Evolutionary conservation across 768 basidiomycete genomes (phyloP).

Genomic region (Amanita exitialis): DNA sequence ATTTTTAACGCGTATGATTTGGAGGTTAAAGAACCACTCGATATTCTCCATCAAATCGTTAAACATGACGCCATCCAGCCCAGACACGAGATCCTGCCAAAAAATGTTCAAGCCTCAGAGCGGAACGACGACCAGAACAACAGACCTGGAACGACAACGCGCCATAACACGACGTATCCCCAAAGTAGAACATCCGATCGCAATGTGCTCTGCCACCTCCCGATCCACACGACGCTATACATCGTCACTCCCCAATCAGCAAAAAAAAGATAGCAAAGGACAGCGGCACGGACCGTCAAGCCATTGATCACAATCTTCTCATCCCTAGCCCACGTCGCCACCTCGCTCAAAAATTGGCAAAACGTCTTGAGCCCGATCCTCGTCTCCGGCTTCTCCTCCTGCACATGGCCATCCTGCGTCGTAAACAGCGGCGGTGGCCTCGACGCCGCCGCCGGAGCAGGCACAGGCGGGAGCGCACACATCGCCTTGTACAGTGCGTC

Average conservation of each 20-base stretch:
- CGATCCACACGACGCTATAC: constrained; percentile 80
- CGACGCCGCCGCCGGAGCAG: constrained; percentile 36
- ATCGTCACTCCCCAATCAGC: constrained; percentile 3
- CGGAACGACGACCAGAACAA: not conserved
- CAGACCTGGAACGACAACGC: constrained; percentile 85
- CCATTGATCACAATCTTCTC: constrained; percentile 91
- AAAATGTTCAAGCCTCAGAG: not conserved
- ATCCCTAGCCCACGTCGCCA: constrained; percentile 92
- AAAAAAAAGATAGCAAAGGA: constrained; percentile 5
- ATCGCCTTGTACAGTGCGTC: constrained; percentile 85
- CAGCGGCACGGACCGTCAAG: constrained; percentile 49
- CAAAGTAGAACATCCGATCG: constrained; percentile 88
- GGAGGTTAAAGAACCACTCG: constrained; percentile 96
- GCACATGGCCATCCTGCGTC: constrained; percentile 36
- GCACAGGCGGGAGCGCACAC: constrained; percentile 64
- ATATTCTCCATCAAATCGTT: constrained; percentile 98
- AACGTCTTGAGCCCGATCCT: constrained; percentile 82
- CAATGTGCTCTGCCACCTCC: constrained; percentile 92
- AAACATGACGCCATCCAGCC: constrained; percentile 87
- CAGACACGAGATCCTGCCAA: constrained; percentile 74
- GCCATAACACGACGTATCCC: constrained; percentile 78
- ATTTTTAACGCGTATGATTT: too few species aligned
- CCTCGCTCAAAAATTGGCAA: constrained; percentile 80
- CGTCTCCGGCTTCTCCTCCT: constrained; percentile 79
- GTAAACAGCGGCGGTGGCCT: constrained; percentile 30